phyloP scores from a whole-genome alignment of 371 early-diverging fungal genomes.

The Rhizopus sp. region DNA sequence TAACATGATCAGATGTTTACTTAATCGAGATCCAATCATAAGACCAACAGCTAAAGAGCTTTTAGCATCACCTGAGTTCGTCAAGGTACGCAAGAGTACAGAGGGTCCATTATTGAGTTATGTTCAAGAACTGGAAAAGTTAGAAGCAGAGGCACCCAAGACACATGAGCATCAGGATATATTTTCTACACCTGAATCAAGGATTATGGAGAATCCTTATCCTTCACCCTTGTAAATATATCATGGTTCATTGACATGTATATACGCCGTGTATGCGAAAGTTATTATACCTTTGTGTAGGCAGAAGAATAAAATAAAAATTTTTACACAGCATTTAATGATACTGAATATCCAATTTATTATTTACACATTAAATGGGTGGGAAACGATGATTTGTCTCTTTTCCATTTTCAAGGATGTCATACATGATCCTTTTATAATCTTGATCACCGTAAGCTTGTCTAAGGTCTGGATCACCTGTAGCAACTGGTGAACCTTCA shows the following conservation, averaged over 20 bases:
- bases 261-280: neutral
- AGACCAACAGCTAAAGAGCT: conserved; percentile 56
- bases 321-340: too few species aligned
- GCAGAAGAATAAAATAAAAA: too few species aligned
- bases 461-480: too few species aligned
- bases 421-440: too few species aligned
- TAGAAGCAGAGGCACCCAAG: neutral
- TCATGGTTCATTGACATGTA: too few species aligned
- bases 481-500: too few species aligned
- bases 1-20: conserved; percentile 65
- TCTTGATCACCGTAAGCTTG: too few species aligned
- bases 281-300: too few species aligned
- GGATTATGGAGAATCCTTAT: neutral
- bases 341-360: too few species aligned
- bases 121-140: conserved; percentile 7
- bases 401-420: neutral
- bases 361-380: too few species aligned
- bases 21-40: conserved; percentile 54
- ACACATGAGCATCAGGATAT: neutral
- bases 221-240: conserved; percentile 1
- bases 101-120: conserved; percentile 8
- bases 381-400: conserved; percentile 9
- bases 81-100: neutral
- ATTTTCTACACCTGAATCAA: conserved; percentile 6
- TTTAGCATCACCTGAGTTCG: conserved; percentile 13